Evolutionary conservation across 2,329 filamentous ascomycete genomes (phyloP).

Genomic region (Colletotrichum magnum): DNA sequence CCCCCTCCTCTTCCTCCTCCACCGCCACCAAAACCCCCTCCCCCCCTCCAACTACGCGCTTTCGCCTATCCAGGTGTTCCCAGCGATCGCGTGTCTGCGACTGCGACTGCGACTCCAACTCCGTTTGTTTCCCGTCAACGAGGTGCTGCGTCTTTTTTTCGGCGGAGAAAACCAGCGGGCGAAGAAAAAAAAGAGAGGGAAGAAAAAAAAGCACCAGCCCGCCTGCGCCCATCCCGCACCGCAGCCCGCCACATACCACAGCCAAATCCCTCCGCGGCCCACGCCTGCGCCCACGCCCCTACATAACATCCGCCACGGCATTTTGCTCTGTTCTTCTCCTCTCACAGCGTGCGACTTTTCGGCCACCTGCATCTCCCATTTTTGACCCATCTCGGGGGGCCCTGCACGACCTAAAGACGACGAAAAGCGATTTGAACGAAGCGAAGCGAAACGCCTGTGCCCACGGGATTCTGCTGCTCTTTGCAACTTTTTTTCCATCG

Average conservation of each 20-base stretch:
- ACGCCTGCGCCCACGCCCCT: conserved; percentile 29
- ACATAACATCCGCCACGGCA: conserved; percentile 39
- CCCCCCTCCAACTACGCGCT: neutral
- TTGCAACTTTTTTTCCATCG: conserved; percentile 14
- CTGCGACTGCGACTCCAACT: conserved; percentile 32
- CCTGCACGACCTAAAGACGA: conserved; percentile 30
- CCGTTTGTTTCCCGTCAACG: neutral
- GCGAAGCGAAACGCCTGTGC: conserved; percentile 35
- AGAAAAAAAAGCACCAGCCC: conserved; percentile 29
- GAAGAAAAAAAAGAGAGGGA: conserved; percentile 5
- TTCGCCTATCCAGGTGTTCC: neutral
- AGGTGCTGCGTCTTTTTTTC: conserved; percentile 29
- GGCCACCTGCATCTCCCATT: conserved; percentile 34
- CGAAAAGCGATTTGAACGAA: conserved; percentile 29
- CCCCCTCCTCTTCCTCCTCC: conserved; percentile 15
- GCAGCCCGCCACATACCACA: conserved; percentile 35
- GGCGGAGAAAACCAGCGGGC: conserved; percentile 38
- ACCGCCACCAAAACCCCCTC: conserved; percentile 1
- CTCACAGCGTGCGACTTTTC: conserved; percentile 34
- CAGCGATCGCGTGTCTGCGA: conserved; percentile 29
- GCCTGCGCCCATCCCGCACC: conserved; percentile 37
- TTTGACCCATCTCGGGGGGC: conserved; percentile 33
- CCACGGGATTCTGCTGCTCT: conserved; percentile 13
- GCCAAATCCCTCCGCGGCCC: conserved; percentile 28
- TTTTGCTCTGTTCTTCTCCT: conserved; percentile 16